phyloP scores from a whole-genome alignment of 805 yeast species.

The Torulaspora indica region DNA sequence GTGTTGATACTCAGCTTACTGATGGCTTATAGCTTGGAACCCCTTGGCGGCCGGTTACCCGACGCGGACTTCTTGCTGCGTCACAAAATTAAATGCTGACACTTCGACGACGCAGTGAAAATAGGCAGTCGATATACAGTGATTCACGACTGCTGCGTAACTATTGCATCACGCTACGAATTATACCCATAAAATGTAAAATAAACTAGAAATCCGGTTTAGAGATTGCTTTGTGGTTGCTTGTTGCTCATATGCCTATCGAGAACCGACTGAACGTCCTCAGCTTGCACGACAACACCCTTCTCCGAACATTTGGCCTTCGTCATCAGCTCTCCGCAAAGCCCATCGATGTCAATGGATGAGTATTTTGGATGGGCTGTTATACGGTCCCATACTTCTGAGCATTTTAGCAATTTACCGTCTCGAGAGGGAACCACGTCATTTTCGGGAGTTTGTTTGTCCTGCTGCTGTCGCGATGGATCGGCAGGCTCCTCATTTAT shows the following conservation, averaged over 20 bases:
- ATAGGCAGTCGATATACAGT: background rate
- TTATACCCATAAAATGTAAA: conserved; percentile 1
- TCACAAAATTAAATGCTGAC: background rate
- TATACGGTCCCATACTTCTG: conserved; percentile 95
- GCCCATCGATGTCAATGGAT: conserved; percentile 89
- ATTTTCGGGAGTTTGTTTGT: conserved; percentile 1
- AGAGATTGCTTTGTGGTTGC: background rate
- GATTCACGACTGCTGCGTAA: background rate
- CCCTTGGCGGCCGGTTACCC: background rate
- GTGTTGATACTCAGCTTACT: background rate
- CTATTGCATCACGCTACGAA: background rate
- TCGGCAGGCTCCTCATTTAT: conserved; percentile 18
- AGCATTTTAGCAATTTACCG: conserved; percentile 59
- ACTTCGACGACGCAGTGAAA: background rate
- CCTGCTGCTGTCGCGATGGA: conserved; percentile 1
- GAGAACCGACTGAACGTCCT: conserved; percentile 63
- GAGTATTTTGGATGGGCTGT: conserved; percentile 91
- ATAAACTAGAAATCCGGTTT: background rate
- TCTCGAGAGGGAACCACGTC: conserved; percentile 69
- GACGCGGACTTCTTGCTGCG: background rate
- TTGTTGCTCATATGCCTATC: conserved; percentile 22
- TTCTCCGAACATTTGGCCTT: conserved; percentile 94
- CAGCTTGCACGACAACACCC: conserved; percentile 82
- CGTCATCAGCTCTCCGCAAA: conserved; percentile 80
- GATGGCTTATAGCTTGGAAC: background rate